Evolutionary conservation across 305 asterid genomes (phyloP), one percentile per base, ranked within the genome.

Genomic region (Petunia hybrid): DNA sequence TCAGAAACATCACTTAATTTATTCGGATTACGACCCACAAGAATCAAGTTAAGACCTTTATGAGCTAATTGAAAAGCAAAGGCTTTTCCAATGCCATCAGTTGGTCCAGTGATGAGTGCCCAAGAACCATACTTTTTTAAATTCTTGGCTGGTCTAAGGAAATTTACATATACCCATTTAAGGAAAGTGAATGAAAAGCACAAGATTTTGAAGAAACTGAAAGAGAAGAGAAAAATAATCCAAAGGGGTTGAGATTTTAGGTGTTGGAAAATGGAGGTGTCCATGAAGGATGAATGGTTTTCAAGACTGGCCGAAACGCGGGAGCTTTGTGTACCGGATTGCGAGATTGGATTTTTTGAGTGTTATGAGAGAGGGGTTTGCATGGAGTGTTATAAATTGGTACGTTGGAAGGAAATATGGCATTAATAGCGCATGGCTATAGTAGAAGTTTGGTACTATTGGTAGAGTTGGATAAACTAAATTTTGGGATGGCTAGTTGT

Each of bases 11-110:
- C 95, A 62, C 85, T 85, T 9, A 96, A 93, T 83, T 96, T 96
- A 53, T 85, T 90, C 79, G 95, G 97, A 85, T 89, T 94, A 67
- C 99, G 90, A 2, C 97, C 99, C 46, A 92, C 97, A 0, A 96
- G 91, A 0, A 94, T 87, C 5, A 96, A 31, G 80, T 92, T 92
- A 2, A 95, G 88, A 6, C 96, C 95, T 55, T 80, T 51, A 2
- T 48, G 82, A n/a, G 99, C 99, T 2, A 95, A 89, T 61, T 88
- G 85, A 83, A 86, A 87, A 16, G 97, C 94, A 2, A 95, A 89
- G 1, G 97, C 91, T 68, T 84, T 84, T 8, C 99, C 98, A 8
- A 93, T 93, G 1, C 98, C 98, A 36, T 92, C 97, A 22, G 99
- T 92, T 2, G 98, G 85, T 4, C 99, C 97, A 16, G 97, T 93